Percentiles rank a stretch among this genome's conserved stretches.
phyloP scores from a whole-genome alignment of 371 early-diverging fungal species.

The Mucor irregularis region DNA sequence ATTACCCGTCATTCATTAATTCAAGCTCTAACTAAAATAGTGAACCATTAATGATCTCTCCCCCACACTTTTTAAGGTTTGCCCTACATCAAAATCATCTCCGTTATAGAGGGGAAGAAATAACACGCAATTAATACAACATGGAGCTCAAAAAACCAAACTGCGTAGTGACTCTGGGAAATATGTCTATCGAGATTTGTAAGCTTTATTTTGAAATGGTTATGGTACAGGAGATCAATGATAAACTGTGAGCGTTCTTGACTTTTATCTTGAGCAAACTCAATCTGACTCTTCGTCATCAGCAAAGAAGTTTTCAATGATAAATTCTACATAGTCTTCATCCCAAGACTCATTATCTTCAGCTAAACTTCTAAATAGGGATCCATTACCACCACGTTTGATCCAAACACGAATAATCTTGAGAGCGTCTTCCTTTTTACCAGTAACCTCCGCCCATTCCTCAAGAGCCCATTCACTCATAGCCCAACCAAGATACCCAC shows the following conservation, averaged over 20 bases:
- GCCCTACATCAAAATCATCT: too few species aligned
- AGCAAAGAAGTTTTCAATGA: constrained; percentile 31
- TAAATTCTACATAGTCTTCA: constrained; percentile 40
- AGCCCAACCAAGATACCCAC: constrained; percentile 47
- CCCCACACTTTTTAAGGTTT: too few species aligned
- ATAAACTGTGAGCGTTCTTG: not conserved
- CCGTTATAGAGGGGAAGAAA: too few species aligned
- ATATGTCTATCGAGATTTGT: too few species aligned
- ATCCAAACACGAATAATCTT: constrained; percentile 43
- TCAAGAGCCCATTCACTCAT: constrained; percentile 43
- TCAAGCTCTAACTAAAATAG: not conserved
- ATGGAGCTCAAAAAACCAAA: too few species aligned
- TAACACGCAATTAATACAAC: too few species aligned
- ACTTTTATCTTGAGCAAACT: not conserved
- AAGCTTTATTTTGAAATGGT: too few species aligned
- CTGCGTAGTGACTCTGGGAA: too few species aligned
- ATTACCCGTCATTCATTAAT: not conserved
- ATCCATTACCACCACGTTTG: constrained; percentile 36
- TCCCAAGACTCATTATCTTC: constrained; percentile 43
- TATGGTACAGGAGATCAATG: not conserved
- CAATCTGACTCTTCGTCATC: constrained; percentile 20
- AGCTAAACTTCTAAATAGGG: constrained; percentile 31
- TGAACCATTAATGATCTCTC: not conserved
- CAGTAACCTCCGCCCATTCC: constrained; percentile 30
- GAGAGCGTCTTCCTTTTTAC: constrained; percentile 30